These are phyloP conservation scores for Eucalyptus victrix DNA, from an alignment of 345 rosid species.

Conservation along the genomic window DNA sequence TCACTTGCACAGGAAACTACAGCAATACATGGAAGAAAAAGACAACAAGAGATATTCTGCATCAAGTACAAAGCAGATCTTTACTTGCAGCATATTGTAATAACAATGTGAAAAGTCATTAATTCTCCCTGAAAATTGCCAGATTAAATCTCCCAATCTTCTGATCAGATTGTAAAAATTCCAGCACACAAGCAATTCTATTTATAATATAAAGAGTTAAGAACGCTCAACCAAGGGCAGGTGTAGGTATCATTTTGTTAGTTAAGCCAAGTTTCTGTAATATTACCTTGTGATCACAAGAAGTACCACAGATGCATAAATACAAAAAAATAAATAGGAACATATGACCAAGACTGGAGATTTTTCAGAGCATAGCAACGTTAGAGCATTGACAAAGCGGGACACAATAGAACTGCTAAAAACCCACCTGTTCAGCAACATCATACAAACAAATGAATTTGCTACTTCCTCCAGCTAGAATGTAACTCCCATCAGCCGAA, in stretches of 20 bases:
- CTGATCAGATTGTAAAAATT: background rate
- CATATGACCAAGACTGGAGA: background rate
- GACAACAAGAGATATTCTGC: background rate
- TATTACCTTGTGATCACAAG: background rate
- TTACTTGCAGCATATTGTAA: background rate
- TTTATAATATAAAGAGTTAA: background rate
- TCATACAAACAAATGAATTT: slow-evolving; percentile 97
- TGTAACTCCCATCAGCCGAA: slow-evolving; percentile 93
- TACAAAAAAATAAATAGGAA: background rate
- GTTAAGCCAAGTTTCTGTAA: background rate
- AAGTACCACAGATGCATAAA: background rate
- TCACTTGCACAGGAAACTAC: background rate
- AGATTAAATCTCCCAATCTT: background rate
- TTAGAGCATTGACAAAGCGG: background rate
- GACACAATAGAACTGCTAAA: background rate
- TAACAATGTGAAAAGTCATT: background rate
- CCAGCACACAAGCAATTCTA: background rate
- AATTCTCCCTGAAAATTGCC: background rate
- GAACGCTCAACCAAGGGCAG: background rate
- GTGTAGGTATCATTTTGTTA: background rate
- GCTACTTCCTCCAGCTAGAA: slow-evolving; percentile 92
- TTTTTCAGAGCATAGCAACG: background rate
- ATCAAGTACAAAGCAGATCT: background rate
- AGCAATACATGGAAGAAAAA: background rate
- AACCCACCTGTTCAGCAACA: slow-evolving; percentile 83